Base-by-base conservation (phyloP, 371 early-diverging fungal genomes). In the Mortierella sp. region DNA sequence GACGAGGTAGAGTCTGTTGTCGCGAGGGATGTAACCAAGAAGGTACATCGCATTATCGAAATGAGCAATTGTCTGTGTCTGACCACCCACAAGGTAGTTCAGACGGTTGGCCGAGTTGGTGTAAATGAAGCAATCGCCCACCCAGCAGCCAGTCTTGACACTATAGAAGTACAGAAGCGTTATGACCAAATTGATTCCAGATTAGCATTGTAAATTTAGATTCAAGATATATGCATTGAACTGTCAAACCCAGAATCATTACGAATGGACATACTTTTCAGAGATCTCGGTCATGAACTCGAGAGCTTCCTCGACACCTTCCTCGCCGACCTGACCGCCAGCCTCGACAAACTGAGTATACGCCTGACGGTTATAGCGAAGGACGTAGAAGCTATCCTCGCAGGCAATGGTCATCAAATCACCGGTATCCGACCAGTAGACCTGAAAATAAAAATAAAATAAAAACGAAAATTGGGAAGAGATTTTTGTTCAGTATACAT, bases 121-220 rank as follows among this genome's bases (percentile, higher is more conserved):
- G 84, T 96, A 98, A 66, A 98, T 94, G 76, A 98, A 96, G 82
- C 98, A 96, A 82, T 97, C 97, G 48, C 97, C 98, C 65, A 96
- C 95, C 98, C 98, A 98, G 68, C 88, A 88, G 28, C 96, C 98
- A 4, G 96, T 94, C 74, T 89, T 89, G 57, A 97, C 89, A 61
- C 57, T 57, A 57, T 11, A 26, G 0, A 37, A 16, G 2, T 12
- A 28, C 0, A 25, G 9, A 25, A 12, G 12, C 26, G 23, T 55
- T 26, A 55, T 11, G 18, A 16, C 2, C 50, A 3, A 50, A 21
- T n/a, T 14, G 50, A 16, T 50, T 50, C 7, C 50, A 50, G 50
- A 21, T 16, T 50, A n/a, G 50, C 16, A 21, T 50, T 5, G 46
- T 11, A 46, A 46, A 46, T 16, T 9, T 11, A 46, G 9, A 51